Percentiles rank a stretch among this genome's conserved stretches.
These are phyloP conservation scores for Cyclocybe aegerita DNA, from an alignment of 768 basidiomycete species.

Conservation along the genomic window DNA sequence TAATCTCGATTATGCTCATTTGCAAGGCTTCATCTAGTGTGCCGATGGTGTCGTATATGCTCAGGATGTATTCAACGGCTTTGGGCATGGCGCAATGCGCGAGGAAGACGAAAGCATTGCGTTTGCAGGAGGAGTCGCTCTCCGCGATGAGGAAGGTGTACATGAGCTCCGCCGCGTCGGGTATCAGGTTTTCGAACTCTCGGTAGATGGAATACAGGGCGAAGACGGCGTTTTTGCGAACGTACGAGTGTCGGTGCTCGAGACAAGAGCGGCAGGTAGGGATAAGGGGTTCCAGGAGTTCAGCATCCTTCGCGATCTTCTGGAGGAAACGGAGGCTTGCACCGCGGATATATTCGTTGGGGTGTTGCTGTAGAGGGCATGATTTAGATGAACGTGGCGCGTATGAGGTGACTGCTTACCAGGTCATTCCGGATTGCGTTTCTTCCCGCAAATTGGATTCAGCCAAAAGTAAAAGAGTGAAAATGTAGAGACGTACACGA, in stretches of 20 bases:
- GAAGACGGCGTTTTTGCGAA: constrained; percentile 98
- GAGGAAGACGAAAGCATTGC: constrained; percentile 96
- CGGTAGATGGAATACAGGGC: constrained; percentile 94
- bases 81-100: constrained; percentile 83
- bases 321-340: constrained; percentile 96
- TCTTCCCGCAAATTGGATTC: constrained; percentile 35
- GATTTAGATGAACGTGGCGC: constrained; percentile 3
- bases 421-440: constrained; percentile 98
- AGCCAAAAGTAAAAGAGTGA: background rate
- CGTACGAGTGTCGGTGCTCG: constrained; percentile 97
- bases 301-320: constrained; percentile 90
- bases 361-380: constrained; percentile 76
- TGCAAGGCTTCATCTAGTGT: constrained; percentile 90
- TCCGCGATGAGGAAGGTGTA: constrained; percentile 96
- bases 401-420: constrained; percentile 42
- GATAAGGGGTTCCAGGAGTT: constrained; percentile 93
- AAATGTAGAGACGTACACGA: constrained; percentile 68
- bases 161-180: constrained; percentile 94
- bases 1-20: constrained; percentile 94
- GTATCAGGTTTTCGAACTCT: constrained; percentile 91
- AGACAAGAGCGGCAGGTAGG: constrained; percentile 92
- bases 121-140: constrained; percentile 93
- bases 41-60: constrained; percentile 80
- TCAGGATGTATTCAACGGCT: constrained; percentile 89
- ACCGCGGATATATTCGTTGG: constrained; percentile 98